A percentile compares a stretch with the other conserved stretches of the same genome.
These are phyloP conservation scores for Flaveria sonorensis DNA, from an alignment of 129 eudicot genomes.

Conservation along the genomic window DNA sequence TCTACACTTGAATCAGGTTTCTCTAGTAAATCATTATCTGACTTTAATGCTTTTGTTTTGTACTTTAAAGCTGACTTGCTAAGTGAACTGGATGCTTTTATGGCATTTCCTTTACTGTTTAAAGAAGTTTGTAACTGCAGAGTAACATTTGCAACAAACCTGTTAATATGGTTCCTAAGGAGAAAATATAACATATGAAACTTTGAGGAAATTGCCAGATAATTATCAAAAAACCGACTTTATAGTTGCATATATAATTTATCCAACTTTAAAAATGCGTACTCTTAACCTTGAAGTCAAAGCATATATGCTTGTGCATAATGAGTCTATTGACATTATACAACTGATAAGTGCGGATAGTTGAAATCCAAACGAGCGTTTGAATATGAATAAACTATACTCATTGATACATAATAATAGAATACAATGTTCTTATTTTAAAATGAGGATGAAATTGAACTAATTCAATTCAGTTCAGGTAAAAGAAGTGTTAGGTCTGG, in stretches of 20 bases:
- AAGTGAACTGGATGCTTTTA: slow-evolving; percentile 41
- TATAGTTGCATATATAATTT: neutral
- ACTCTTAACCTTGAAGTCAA: no score
- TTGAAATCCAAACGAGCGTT: neutral
- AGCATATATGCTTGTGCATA: no score
- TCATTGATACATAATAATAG: neutral
- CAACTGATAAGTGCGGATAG: neutral
- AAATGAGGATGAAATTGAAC: neutral
- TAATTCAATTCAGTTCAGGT: neutral
- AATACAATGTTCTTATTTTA: neutral
- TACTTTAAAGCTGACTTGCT: slow-evolving; percentile 43
- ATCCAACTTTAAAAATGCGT: no score
- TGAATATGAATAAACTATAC: neutral
- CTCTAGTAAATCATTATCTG: slow-evolving; percentile 39
- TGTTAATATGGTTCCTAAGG: neutral
- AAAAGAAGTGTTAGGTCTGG: neutral
- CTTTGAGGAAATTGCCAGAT: neutral
- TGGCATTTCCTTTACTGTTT: slow-evolving; percentile 45
- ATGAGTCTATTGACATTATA: neutral
- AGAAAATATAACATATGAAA: neutral
- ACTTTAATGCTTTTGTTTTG: slow-evolving; percentile 39
- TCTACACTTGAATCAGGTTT: slow-evolving; percentile 38
- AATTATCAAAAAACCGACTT: neutral
- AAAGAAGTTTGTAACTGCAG: slow-evolving; percentile 43
- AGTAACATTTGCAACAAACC: neutral